phyloP scores from a whole-genome alignment of 2,329 filamentous ascomycete genomes.

The Paecilomyces fulvus region DNA sequence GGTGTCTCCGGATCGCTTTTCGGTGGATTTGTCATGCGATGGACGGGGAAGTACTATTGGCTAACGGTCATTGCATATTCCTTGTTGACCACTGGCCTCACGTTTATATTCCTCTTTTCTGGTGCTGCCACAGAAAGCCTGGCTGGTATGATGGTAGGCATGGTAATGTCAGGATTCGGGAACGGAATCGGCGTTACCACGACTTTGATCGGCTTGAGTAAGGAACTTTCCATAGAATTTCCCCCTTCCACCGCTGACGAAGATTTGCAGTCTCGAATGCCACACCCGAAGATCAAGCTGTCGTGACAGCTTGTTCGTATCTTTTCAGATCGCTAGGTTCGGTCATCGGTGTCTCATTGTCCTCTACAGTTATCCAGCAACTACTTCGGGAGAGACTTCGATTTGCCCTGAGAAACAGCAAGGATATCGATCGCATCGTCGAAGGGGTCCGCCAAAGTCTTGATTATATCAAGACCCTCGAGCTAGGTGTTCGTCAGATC shows the following conservation, averaged over 20 bases:
- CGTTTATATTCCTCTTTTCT: slow-evolving; percentile 49
- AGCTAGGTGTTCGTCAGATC: slow-evolving; percentile 49
- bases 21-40: slow-evolving; percentile 59
- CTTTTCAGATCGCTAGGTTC: slow-evolving; percentile 67
- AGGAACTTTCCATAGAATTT: slow-evolving; percentile 13
- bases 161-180: slow-evolving; percentile 46
- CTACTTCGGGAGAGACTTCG: slow-evolving; percentile 51
- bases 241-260: slow-evolving; percentile 3
- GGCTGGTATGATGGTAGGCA: slow-evolving; percentile 47
- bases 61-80: slow-evolving; percentile 53
- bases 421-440: slow-evolving; percentile 58
- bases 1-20: slow-evolving; percentile 58
- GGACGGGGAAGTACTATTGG: slow-evolving; percentile 63
- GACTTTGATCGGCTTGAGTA: slow-evolving; percentile 58
- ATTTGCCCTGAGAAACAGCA: slow-evolving; percentile 45
- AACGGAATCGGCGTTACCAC: slow-evolving; percentile 59
- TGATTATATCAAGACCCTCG: slow-evolving; percentile 57
- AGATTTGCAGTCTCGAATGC: slow-evolving; percentile 55
- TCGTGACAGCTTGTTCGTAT: slow-evolving; percentile 71
- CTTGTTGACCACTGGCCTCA: slow-evolving; percentile 46
- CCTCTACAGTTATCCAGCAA: slow-evolving; percentile 64
- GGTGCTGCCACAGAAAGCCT: slow-evolving; percentile 45
- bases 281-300: slow-evolving; percentile 57
- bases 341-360: slow-evolving; percentile 59
- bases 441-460: slow-evolving; percentile 61